Conservation (phyloP, 495 filamentous ascomycete species). For the Neurospora terricola region DNA sequence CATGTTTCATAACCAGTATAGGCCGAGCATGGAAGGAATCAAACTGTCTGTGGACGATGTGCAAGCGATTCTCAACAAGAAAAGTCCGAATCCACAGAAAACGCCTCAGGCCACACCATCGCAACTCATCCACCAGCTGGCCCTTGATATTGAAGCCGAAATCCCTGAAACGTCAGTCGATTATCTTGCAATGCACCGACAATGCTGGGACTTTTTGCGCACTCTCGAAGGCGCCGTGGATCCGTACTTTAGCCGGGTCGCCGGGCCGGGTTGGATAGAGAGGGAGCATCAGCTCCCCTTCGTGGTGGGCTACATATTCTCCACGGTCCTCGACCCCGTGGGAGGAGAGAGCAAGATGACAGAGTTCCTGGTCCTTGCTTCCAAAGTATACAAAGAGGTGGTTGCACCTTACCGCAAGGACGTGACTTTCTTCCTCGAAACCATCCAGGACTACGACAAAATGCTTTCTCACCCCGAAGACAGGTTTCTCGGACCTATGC, state of each 20-base stretch:
- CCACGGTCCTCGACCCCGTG: not conserved
- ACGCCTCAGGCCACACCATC: not conserved
- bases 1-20: not conserved
- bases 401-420: not conserved
- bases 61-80: not conserved
- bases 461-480: not conserved
- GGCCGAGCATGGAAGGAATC: not conserved
- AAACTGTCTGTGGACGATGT: not conserved
- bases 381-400: not conserved
- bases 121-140: not conserved
- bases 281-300: constrained; percentile 1
- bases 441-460: not conserved
- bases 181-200: not conserved
- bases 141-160: not conserved
- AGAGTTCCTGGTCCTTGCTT: not conserved
- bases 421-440: not conserved
- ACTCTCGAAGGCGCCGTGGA: not conserved
- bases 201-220: not conserved
- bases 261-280: not conserved
- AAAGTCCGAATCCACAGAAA: not conserved
- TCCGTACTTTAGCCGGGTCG: not conserved
- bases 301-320: constrained; percentile 1
- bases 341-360: not conserved
- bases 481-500: not conserved
- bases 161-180: not conserved